Evolutionary conservation across 768 basidiomycete genomes (phyloP).

Genomic region (Nevesoporus exiguus): DNA sequence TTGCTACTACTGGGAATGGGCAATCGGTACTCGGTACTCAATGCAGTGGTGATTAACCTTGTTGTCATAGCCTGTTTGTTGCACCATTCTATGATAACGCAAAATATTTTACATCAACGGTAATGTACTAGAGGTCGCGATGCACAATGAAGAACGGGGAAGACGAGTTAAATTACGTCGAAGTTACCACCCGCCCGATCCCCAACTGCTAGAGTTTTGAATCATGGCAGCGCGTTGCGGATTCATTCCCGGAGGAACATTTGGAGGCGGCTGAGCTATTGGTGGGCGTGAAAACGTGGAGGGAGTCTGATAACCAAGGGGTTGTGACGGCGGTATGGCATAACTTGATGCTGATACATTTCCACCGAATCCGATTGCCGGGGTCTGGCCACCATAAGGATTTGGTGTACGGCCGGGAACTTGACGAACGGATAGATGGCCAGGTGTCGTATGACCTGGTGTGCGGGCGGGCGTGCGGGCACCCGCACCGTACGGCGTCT

Average conservation of each 20-base stretch:
- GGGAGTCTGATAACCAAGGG: conserved; percentile 42
- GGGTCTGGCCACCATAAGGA: conserved; percentile 57
- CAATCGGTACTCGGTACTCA: too few relatives aligned
- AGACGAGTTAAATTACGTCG: conserved; percentile 13
- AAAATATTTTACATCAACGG: conserved; percentile 28
- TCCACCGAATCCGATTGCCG: conserved; percentile 30
- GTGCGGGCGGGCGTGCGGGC: conserved; percentile 75
- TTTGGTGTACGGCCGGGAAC: conserved; percentile 69
- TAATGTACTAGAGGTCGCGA: conserved; percentile 18
- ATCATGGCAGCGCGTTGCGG: conserved; percentile 65
- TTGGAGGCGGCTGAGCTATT: conserved; percentile 40
- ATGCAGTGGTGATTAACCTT: too few relatives aligned
- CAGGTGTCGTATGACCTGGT: conserved; percentile 74
- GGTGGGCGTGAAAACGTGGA: conserved; percentile 39
- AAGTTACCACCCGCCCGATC: conserved; percentile 32
- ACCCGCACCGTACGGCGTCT: conserved; percentile 77
- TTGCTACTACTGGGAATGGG: not conserved
- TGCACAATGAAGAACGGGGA: conserved; percentile 16
- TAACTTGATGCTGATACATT: conserved; percentile 28
- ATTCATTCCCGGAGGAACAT: conserved; percentile 59
- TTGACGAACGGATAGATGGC: conserved; percentile 73
- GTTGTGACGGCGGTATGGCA: conserved; percentile 30
- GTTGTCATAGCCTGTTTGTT: conserved; percentile 5
- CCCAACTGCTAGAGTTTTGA: conserved; percentile 44
- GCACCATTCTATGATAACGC: conserved; percentile 22